Base-by-base conservation (phyloP, 2,329 filamentous ascomycete genomes). In the Xylaria hypoxylon region DNA sequence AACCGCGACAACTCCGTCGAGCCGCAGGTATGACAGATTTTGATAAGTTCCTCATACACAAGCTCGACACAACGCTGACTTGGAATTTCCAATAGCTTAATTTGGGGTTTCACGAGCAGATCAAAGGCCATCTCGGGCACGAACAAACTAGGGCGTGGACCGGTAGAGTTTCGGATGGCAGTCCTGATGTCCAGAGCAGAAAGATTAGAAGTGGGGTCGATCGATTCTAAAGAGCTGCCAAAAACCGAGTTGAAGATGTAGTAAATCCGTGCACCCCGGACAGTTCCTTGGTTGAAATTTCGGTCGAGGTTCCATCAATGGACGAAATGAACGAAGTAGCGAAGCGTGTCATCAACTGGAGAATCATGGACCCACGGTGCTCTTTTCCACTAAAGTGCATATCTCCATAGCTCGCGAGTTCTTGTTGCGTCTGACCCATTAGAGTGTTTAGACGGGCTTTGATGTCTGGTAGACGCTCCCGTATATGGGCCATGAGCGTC, bases 211-310 rank as follows among this genome's bases (percentile, higher is more conserved):
- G 95, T 99, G 4, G 96, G 96, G 74, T 99, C 95, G 72, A 99
- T 97, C 24, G 94, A 92, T 79, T 99, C 96, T 57, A 99, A 85
- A 22, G 95, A 96, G 80, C 95, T 97, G 65, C 96, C 96, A 79
- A 98, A 99, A 48, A 98, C 95, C 5, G 94, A 97, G 82, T 98
- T 98, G 86, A 97, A 98, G 73, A 98, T 97, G 81, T 98, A 97
- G 83, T 98, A 98, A 76, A 98, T 97, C 66, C 95, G 89, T 52
- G 94, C 94, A 77, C 94, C 94, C 94, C 94, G 75, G 94, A 97
- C 11, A 98, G 88, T 81, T 98, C 96, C 81, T 99, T 98, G 42
- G 96, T 99, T 19, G 96, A 98, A 68, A 99, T 99, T 77, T 99
- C 95, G 15, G 94, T 97, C 5, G 95, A 98, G 7, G 96, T 99